Base-by-base conservation (phyloP, 2,329 filamentous ascomycete species). In the Ophiostoma sp. region DNA sequence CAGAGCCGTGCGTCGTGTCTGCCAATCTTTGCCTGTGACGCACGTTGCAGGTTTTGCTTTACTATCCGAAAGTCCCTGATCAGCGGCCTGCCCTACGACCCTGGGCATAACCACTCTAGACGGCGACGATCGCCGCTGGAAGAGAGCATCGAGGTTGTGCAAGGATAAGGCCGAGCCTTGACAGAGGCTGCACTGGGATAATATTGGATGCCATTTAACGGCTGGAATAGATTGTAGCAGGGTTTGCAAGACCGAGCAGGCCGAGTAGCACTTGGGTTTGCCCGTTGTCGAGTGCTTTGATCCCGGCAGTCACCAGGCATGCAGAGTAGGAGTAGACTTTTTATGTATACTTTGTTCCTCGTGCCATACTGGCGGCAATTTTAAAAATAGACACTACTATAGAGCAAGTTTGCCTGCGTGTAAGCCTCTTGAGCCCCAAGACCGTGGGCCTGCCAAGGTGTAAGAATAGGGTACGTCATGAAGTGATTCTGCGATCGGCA, bases 401-500 rank as follows among this genome's bases (percentile, higher is more conserved):
- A 48, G 17, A 48, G 5, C 44, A 17, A 57, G n/a, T 57, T 15
- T 57, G 52, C 23, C 52, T 57, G 52, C 23, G 52, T 48, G 52
- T 10, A 27, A 27, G 52, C 52, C 10, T 57, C 44, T 57, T 48
- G 44, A n/a, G 44, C 1, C 52, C 23, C 52, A 57, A 57, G 52
- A 57, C 23, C 52, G 52, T 57, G 52, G 52, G 17, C 52, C 52
- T 27, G 52, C 52, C 52, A 57, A 57, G 52, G 23, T 57, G 52
- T 57, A 57, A 57, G 52, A 57, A 57, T 27, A 8, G 23, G 27
- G 7, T 13, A 57, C n/a, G 48, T 52, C 48, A 57, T 57, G 52
- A 57, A 57, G 52, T 17, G 52, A 57, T 27, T 57, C 6, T 7
- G 17, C 10, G 52, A 57, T 57, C 52, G 52, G 11, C 52, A 57